phyloP scores from a whole-genome alignment of 257 asterid species.

The Echites panduratus region DNA sequence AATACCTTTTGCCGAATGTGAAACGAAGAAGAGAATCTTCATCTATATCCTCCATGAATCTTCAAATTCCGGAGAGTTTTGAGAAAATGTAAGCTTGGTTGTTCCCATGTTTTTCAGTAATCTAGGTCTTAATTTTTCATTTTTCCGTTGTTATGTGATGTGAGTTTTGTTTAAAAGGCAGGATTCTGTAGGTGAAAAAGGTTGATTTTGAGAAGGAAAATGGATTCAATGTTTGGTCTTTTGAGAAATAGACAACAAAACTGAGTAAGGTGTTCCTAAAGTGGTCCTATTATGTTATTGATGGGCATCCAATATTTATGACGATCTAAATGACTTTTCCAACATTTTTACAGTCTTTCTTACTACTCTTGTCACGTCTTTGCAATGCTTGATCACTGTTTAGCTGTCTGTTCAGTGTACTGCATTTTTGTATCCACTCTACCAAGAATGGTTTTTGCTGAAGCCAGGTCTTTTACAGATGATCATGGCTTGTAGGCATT shows the following conservation, averaged over 20 bases:
- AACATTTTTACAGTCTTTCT: background rate
- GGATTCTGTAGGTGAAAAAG: background rate
- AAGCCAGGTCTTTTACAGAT: background rate
- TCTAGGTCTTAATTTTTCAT: background rate
- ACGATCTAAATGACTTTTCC: background rate
- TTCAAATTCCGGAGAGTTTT: constrained; percentile 69
- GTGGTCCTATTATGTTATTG: background rate
- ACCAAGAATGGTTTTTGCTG: background rate
- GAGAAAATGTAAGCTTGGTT: constrained; percentile 64
- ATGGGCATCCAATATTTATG: background rate
- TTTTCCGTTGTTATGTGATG: background rate
- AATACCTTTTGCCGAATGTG: constrained; percentile 38
- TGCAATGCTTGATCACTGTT: background rate
- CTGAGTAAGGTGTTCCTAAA: background rate
- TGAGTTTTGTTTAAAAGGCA: background rate
- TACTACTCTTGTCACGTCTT: background rate
- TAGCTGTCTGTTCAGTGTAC: background rate
- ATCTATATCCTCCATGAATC: constrained; percentile 33
- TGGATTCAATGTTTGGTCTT: background rate
- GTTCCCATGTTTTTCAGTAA: background rate
- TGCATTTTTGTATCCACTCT: background rate
- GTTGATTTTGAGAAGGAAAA: background rate
- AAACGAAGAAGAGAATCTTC: constrained; percentile 38
- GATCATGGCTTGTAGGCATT: background rate
- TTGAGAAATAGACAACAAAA: background rate